Conservation (phyloP, 2,329 filamentous ascomycete genomes). For the Paecilomyces niveus region DNA sequence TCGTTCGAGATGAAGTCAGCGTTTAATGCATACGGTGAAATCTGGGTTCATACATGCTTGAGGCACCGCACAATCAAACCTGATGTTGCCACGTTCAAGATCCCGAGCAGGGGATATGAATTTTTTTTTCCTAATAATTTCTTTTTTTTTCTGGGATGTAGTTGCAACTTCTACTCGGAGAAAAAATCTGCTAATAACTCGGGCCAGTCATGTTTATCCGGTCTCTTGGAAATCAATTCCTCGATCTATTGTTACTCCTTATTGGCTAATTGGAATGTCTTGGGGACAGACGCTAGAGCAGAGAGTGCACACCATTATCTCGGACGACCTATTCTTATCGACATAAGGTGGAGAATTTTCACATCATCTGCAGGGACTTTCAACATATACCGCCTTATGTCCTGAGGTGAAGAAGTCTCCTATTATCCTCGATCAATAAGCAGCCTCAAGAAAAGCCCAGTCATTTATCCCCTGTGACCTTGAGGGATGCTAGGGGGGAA, state of each 20-base stretch:
- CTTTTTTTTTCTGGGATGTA: not conserved
- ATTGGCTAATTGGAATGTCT: not conserved
- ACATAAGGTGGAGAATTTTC: not conserved
- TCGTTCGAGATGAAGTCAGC: no score
- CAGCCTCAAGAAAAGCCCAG: not conserved
- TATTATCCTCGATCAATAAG: not conserved
- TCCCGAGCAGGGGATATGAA: not conserved
- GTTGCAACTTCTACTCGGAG: not conserved
- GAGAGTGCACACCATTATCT: no score
- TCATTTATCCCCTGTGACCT: not conserved
- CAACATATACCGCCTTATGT: not conserved
- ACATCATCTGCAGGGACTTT: not conserved
- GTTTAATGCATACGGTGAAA: no score
- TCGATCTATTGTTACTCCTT: not conserved
- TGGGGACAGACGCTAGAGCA: no score
- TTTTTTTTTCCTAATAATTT: not conserved
- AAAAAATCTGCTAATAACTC: not conserved
- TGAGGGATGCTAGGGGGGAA: not conserved
- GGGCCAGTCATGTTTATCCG: not conserved
- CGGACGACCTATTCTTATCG: not conserved
- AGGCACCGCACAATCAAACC: no score
- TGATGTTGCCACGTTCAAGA: no score
- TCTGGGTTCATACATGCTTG: no score
- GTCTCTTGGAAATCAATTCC: not conserved
- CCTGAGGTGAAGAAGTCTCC: not conserved